phyloP scores from a whole-genome alignment of 306 rosid species.

The Psophocarpus tetragonolobus region DNA sequence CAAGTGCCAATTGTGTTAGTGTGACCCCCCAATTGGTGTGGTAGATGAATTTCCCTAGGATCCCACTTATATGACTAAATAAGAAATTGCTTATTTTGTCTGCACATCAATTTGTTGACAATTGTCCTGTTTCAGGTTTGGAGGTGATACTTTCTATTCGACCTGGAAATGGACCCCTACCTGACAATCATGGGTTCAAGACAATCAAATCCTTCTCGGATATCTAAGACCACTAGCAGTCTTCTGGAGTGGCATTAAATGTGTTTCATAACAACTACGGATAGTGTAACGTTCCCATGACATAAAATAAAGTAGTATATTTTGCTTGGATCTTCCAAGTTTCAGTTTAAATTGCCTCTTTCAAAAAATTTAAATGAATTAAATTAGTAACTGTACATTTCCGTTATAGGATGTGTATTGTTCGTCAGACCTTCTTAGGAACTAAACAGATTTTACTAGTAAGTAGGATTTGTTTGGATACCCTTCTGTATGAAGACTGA shows the following conservation, averaged over 20 bases:
- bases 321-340: neutral
- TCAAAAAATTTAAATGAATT: neutral
- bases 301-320: conserved; percentile 20
- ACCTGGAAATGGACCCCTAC: conserved; percentile 94
- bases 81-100: conserved; percentile 23
- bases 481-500: neutral
- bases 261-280: conserved; percentile 19
- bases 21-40: conserved; percentile 13
- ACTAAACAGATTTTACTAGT: neutral
- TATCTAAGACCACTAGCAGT: conserved; percentile 46
- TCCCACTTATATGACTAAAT: conserved; percentile 8
- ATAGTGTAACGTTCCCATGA: conserved; percentile 24
- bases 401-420: neutral
- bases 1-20: neutral
- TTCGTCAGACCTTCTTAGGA: neutral
- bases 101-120: neutral
- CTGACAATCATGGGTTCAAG: conserved; percentile 77
- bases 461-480: neutral
- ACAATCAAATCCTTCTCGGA: conserved; percentile 68
- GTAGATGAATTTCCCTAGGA: conserved; percentile 17
- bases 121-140: conserved; percentile 59
- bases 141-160: conserved; percentile 76
- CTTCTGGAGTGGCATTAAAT: conserved; percentile 26
- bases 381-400: neutral
- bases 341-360: neutral